phyloP scores from a whole-genome alignment of 139 green algal species.

The Micractinium conductrix region DNA sequence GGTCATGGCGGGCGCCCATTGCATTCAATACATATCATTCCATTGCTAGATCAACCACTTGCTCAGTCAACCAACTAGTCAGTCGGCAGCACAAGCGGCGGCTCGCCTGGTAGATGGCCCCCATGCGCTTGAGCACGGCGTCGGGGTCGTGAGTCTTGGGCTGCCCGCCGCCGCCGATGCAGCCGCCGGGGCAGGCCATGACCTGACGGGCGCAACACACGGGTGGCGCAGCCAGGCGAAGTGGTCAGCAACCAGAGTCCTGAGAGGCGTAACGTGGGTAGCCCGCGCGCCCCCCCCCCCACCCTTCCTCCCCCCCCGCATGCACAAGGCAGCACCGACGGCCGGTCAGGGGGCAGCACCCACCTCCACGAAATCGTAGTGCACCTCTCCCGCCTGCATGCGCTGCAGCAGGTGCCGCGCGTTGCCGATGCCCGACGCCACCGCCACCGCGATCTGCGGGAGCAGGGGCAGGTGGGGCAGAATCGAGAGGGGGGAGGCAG shows the following conservation, averaged over 20 bases:
- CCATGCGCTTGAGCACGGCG: conserved; percentile 65
- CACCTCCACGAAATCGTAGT: conserved; percentile 71
- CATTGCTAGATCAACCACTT: no score
- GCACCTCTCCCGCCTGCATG: conserved; percentile 18
- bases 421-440: conserved; percentile 75
- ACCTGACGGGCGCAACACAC: conserved; percentile 6
- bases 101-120: not conserved
- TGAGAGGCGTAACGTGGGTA: not conserved
- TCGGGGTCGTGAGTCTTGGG: conserved; percentile 65
- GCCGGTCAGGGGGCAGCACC: no score
- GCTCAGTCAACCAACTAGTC: no score
- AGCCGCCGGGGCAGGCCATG: conserved; percentile 55
- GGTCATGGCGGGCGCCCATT: no score
- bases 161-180: conserved; percentile 73
- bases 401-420: conserved; percentile 70
- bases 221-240: not conserved
- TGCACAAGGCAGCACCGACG: not conserved
- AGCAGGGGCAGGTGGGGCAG: not conserved
- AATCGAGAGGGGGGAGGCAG: not conserved
- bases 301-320: no score
- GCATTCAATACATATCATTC: no score
- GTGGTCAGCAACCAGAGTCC: not conserved
- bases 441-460: conserved; percentile 47
- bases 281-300: no score
- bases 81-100: not conserved